phyloP scores from a whole-genome alignment of 2,329 filamentous ascomycete species.

The Juglanconis sp. region DNA sequence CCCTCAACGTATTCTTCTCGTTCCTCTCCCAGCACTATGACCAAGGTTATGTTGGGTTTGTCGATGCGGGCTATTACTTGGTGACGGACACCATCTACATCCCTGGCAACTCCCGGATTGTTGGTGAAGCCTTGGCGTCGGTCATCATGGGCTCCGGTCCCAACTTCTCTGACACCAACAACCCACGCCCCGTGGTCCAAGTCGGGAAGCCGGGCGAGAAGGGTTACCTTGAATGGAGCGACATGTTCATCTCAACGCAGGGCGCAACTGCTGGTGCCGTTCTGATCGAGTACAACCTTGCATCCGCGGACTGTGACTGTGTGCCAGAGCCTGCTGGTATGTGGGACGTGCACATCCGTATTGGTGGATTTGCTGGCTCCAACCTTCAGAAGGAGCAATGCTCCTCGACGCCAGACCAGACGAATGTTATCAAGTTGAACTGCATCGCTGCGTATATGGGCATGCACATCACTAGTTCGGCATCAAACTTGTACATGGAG shows the following conservation, averaged over 20 bases:
- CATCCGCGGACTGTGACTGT: conserved; percentile 23
- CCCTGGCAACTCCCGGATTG: conserved; percentile 47
- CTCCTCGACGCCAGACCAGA: conserved; percentile 45
- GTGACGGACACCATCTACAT: conserved; percentile 53
- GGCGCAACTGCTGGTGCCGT: conserved; percentile 66
- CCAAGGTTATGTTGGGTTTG: conserved; percentile 52
- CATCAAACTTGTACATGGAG: conserved; percentile 40
- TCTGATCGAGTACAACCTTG: conserved; percentile 71
- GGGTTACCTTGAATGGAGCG: conserved; percentile 67
- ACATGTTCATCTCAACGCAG: conserved; percentile 68
- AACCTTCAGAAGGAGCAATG: conserved; percentile 66
- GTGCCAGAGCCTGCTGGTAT: conserved; percentile 45
- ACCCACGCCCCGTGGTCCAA: conserved; percentile 63
- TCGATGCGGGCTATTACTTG: conserved; percentile 63
- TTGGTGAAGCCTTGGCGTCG: conserved; percentile 53
- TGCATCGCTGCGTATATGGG: conserved; percentile 38
- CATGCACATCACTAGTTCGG: conserved; percentile 38
- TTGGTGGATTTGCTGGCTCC: conserved; percentile 69
- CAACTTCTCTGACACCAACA: conserved; percentile 53
- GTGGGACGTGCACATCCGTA: conserved; percentile 75
- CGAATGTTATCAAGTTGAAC: conserved; percentile 24
- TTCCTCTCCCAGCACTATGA: conserved; percentile 31
- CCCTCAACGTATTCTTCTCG: conserved; percentile 29
- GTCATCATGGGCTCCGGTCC: conserved; percentile 54
- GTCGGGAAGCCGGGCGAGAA: conserved; percentile 57